Base-by-base conservation (phyloP, 2,329 filamentous ascomycete species). In the Diplodia intermedia region DNA sequence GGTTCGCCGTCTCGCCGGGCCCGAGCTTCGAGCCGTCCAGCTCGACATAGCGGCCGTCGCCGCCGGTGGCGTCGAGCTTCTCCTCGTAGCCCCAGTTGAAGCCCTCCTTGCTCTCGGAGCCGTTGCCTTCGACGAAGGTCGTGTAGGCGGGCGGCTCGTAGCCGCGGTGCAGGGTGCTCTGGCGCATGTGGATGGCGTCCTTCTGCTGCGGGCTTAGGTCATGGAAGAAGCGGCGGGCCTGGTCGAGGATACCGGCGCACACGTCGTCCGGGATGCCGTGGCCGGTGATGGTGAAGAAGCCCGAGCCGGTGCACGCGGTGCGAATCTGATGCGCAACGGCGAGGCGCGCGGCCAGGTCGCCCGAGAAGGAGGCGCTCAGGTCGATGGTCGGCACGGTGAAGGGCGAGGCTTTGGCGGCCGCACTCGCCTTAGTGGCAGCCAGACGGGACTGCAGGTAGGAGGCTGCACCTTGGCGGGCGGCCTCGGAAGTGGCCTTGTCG, bases 31-130 rank as follows among this genome's bases (percentile, higher is more conserved):
- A 73, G 5, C 80, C 80, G 69, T 82, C 80, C 4, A 82, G 70
- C 43, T 82, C 79, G 15, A 72, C 71, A 69, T 82, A 82, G 68
- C 75, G 68, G 4, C 80, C 80, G 73, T 83, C 80, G 15, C 80
- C 79, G 4, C 79, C 80, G 0, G 73, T 77, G 1, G 72, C 73
- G 67, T 82, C 81, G 6, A 82, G 72, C 9, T 71, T 75, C 23
- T 71, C 73, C 70, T 82, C 80, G 66, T 83, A 82, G 7, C 79
- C 77, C 72, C 78, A 81, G 62, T 82, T 82, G 72, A 81, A 82
- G 1, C 75, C 78, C 65, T 82, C 78, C 67, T 82, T 82, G 0
- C 77, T 78, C 71, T 82, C 80, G 18, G 75, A 70, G 40, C 77
- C 77, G 14, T 79, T 79, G 14, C 79, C 80, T 29, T 57, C 65